Base-by-base conservation (phyloP, 441 rosid species). In the Manihot esculenta region DNA sequence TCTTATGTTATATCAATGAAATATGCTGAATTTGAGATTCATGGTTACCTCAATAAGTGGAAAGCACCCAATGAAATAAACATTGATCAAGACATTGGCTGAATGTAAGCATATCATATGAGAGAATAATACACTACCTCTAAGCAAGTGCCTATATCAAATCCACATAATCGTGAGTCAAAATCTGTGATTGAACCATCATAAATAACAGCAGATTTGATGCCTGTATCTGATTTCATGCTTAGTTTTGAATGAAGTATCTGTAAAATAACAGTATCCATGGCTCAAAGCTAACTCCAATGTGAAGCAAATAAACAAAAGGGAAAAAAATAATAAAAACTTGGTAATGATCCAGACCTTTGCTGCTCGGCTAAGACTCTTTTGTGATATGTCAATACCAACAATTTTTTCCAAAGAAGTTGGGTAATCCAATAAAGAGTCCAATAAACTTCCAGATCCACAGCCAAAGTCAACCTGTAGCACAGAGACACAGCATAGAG, bases 401-500 rank as follows among this genome's bases (percentile, higher is more conserved):
- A 81, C 91, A 68, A 94, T 80, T 78, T 80, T 87, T 80, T 85
- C 83, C 75, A 94, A 84, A 47, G 97, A 75, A 59, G 88, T 89
- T 55, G 88, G 85, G 78, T 88, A 90, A 76, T 92, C 94, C 78
- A 94, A 80, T 55, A 94, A 80, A 59, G 97, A 89, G 69, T 92
- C 92, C 80, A 94, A 77, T 73, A 92, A 84, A 81, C 97, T 92
- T 79, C 99, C 99, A 50, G 99, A 86, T 70, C 97, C 97, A 68
- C 97, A 94, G 49, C 99, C 99, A 82, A 90, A 90, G 78, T 94
- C 99, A 80, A 84, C 87, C 99, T 94, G 79, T 74, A n/a, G n/a
- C n/a, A n/a, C n/a, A 72, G 68, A 56, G 60, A 64, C 11, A 74
- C n/a, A 68, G 44, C n/a, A 64, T 11, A 73, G 44, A 74, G 23